phyloP scores from a whole-genome alignment of 1,284 basidiomycete species.

The Grifola frondosa region DNA sequence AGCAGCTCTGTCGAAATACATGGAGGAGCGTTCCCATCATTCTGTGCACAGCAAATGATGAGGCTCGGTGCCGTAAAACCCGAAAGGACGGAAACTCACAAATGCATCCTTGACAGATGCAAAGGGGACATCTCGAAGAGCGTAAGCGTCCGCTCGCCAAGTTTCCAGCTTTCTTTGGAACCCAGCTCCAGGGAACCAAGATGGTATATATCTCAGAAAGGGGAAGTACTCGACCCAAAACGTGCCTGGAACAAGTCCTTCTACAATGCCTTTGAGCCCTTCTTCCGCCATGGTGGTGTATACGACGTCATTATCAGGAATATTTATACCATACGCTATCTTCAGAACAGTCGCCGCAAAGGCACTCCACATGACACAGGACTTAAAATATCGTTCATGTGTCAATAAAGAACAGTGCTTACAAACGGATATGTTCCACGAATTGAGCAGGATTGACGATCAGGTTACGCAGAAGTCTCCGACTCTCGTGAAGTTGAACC shows the following conservation, averaged over 20 bases:
- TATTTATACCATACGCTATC: conserved; percentile 20
- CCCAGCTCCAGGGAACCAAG: conserved; percentile 37
- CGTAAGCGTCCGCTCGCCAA: too few species aligned
- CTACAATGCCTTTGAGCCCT: conserved; percentile 5
- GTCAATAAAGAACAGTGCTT: background rate
- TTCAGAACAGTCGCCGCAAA: conserved; percentile 16
- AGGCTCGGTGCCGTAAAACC: too few species aligned
- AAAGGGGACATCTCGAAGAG: too few species aligned
- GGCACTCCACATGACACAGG: too few species aligned
- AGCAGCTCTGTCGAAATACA: background rate
- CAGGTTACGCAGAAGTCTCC: background rate
- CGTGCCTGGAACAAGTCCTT: conserved; percentile 1
- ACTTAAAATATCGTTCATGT: too few species aligned
- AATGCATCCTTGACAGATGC: too few species aligned
- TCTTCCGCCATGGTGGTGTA: conserved; percentile 4
- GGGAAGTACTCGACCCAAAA: conserved; percentile 17
- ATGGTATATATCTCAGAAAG: conserved; percentile 30
- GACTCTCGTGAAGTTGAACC: background rate
- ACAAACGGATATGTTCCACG: background rate
- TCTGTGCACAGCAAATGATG: background rate
- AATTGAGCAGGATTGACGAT: background rate
- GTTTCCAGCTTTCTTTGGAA: conserved; percentile 35
- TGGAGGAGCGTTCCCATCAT: background rate
- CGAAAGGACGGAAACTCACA: background rate
- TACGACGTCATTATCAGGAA: conserved; percentile 16